Percentiles rank a stretch among this genome's conserved stretches.
phyloP scores from a whole-genome alignment of 2,329 filamentous ascomycete species.

The Fusarium sp. region DNA sequence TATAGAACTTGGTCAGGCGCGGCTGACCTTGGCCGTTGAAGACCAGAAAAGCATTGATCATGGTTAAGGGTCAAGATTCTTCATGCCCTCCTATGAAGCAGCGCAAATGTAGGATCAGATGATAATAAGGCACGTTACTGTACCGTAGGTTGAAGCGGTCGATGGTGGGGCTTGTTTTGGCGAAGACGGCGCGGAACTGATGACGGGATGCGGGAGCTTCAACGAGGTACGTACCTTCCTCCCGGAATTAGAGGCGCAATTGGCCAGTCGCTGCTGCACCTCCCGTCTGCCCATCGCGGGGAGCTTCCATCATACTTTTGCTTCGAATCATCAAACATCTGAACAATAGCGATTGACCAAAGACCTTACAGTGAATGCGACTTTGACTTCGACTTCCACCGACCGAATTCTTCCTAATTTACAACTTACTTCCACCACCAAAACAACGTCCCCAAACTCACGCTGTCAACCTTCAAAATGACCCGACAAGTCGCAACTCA shows the following conservation, averaged over 20 bases:
- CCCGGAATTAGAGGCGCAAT: conserved; percentile 17
- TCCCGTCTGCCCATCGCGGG: conserved; percentile 17
- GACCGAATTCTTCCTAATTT: neutral
- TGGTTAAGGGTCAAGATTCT: conserved; percentile 57
- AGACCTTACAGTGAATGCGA: neutral
- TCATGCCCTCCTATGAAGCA: conserved; percentile 38
- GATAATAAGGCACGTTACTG: neutral
- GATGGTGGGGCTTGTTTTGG: conserved; percentile 42
- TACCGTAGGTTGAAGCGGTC: conserved; percentile 19
- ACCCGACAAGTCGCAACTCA: conserved; percentile 53
- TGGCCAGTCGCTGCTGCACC: conserved; percentile 30
- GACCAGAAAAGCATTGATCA: conserved; percentile 99
- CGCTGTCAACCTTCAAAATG: conserved; percentile 44
- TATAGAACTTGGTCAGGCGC: conserved; percentile 98
- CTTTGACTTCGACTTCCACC: neutral
- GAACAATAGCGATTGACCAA: conserved; percentile 24
- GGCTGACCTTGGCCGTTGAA: conserved; percentile 99
- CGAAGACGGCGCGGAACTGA: conserved; percentile 32
- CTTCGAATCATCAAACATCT: conserved; percentile 22
- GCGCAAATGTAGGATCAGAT: conserved; percentile 10
- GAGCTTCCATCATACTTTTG: conserved; percentile 24
- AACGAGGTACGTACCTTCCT: conserved; percentile 39
- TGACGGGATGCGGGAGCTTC: conserved; percentile 27
- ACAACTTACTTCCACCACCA: neutral
- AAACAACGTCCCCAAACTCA: neutral